Evolutionary conservation across 129 eudicot species (phyloP), one percentile per base, ranked within the genome.

Genomic region (Tagetes patula): DNA sequence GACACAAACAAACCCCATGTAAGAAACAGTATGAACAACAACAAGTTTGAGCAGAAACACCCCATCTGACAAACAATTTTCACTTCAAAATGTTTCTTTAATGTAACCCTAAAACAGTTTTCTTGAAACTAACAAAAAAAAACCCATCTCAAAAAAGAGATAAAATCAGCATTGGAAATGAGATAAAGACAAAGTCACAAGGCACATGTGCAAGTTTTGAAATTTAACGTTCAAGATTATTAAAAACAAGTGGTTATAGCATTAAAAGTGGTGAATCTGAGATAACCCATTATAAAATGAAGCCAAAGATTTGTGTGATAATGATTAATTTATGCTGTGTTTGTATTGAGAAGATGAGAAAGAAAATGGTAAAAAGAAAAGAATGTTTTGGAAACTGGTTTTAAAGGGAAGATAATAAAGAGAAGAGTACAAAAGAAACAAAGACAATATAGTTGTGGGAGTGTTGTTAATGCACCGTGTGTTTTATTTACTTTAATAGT

Each of bases 1-100:
- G 88, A 80, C 58, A 84, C 75, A 78, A 82, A 84, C 80, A 84
- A 84, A 70, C 75, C 76, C 80, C 83, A 85, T 46, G 84, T 79
- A 75, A 86, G 41, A 80, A 67, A 63, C 66, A 84, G 65, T 46
- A 77, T 31, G 36, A 90, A 48, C 3, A 75, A 13, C 69, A 58
- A 40, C 80, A 58, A 65, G 53, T 74, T 83, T 63, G 69, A 77
- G 77, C 70, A 72, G 58, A 54, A 81, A 64, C 65, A 70, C 73
- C 88, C 82, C 93, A 89, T 89, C 75, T 71, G 46, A 73, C 54
- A 65, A 47, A 6, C 3, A 45, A 76, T 30, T n/a, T 56, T 43
- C 49, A 77, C 62, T 60, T 63, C 66, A 81, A 52, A 52, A 68
- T 27, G 20, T 42, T 65, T 65, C 54, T 50, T 70, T 65, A 69